Evolutionary conservation across 2,329 filamentous ascomycete genomes (phyloP), one percentile per base, ranked within the genome.

Genomic region (Pyricularia grisea): DNA sequence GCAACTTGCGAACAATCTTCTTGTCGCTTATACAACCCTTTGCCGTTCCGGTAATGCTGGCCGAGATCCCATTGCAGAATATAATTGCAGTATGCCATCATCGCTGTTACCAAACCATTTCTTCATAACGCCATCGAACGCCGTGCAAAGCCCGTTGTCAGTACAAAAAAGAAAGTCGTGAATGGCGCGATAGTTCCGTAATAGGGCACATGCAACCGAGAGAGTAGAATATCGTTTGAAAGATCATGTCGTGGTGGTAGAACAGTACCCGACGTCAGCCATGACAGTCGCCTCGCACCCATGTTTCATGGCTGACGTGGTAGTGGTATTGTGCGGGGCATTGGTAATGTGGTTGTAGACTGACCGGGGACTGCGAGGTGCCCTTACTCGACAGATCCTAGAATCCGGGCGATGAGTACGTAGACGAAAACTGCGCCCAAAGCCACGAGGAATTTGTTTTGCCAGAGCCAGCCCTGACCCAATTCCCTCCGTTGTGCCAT

Each of bases 381-480:
- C 17, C 60, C 14, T 30, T 28, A 71, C 58, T 69, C 71, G 6
- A 81, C 81, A 60, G 79, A 78, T 58, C 88, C 88, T 42, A 97
- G 79, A 17, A 97, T 78, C 73, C 94, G 85, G 36, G 92, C 91
- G 69, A 96, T 83, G 67, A 97, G 79, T 12, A 97, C 93, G 79
- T 97, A 98, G 20, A 90, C 79, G 75, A 98, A 91, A 31, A 97
- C 83, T 23, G 88, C 79, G 0, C 84, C 88, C 10, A 92, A 87
- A 0, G 88, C 85, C 65, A 97, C 81, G 74, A 91, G 84, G 71
- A 94, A 83, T 80, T 93, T 95, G 80, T 97, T 92, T 71, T 88
- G 86, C 73, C 88, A 85, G 72, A 96, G 78, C 92, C 93, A 98
- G 70, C 92, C 88, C 73, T 93, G 89, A 0, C 93, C 92, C 2